Conservation (phyloP, 345 rosid species). For the Citrus hindsii region DNA sequence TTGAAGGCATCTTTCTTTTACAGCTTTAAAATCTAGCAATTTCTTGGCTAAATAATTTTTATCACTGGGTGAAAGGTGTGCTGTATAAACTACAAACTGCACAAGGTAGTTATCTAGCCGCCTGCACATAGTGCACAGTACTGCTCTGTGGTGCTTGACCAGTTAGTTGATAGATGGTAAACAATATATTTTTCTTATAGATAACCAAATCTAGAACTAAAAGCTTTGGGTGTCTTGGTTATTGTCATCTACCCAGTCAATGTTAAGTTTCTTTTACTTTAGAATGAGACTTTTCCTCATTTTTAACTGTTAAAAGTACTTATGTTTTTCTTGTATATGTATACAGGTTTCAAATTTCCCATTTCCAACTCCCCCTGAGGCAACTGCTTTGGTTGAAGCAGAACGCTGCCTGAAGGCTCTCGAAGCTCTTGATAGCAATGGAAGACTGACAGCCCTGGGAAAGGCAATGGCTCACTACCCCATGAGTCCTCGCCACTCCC, state of each 20-base stretch:
- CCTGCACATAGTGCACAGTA: neutral
- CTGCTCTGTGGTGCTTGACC: neutral
- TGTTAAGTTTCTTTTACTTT: neutral
- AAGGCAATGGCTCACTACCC: constrained; percentile 87
- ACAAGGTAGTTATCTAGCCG: neutral
- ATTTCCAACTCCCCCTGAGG: constrained; percentile 83
- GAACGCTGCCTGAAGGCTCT: constrained; percentile 67
- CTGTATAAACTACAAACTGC: neutral
- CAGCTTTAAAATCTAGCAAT: neutral
- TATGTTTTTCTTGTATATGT: neutral
- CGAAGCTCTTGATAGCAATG: constrained; percentile 66
- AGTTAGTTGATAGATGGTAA: neutral
- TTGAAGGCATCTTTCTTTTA: neutral
- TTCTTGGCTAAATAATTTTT: neutral
- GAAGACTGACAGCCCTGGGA: constrained; percentile 68
- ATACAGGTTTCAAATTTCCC: constrained; percentile 83
- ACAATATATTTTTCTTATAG: neutral
- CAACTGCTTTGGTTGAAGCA: constrained; percentile 61
- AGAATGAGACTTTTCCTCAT: neutral
- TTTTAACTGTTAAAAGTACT: neutral
- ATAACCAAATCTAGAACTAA: neutral
- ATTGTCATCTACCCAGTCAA: neutral
- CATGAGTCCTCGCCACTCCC: constrained; percentile 88
- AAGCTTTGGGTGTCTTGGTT: neutral
- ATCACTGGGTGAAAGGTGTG: neutral